Conservation (phyloP, 306 rosid genomes). For the Cucurbita maxima region DNA sequence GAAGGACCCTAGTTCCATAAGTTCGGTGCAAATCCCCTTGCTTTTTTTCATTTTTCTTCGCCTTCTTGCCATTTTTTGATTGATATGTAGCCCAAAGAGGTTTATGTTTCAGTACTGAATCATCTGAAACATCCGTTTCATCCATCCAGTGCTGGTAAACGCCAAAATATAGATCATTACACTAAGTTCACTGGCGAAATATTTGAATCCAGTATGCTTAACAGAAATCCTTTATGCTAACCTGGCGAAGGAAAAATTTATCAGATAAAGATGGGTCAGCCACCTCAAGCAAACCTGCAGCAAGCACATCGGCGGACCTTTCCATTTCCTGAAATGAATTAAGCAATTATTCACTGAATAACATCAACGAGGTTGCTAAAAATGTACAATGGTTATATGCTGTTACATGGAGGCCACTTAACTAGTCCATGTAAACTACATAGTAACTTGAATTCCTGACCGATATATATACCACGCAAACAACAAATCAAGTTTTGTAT, state of each 20-base stretch:
- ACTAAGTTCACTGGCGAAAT: conserved; percentile 1
- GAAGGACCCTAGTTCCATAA: conserved; percentile 93
- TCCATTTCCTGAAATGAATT: conserved; percentile 73
- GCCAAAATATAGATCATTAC: conserved; percentile 3
- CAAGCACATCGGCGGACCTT: conserved; percentile 85
- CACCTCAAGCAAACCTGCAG: conserved; percentile 98
- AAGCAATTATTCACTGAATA: background rate
- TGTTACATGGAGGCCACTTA: background rate
- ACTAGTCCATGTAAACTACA: background rate
- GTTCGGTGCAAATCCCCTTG: conserved; percentile 71
- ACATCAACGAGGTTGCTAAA: background rate
- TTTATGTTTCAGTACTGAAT: conserved; percentile 83
- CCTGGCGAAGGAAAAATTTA: conserved; percentile 78
- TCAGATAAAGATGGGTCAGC: conserved; percentile 89
- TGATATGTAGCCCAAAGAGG: conserved; percentile 88
- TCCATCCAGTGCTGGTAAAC: conserved; percentile 55
- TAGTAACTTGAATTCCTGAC: conserved; percentile 10
- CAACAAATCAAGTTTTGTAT: background rate
- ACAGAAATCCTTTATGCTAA: conserved; percentile 8
- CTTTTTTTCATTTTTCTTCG: conserved; percentile 37
- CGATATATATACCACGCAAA: background rate
- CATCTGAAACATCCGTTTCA: conserved; percentile 43
- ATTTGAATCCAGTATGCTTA: background rate
- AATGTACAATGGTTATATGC: background rate
- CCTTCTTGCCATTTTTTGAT: conserved; percentile 42